Percentiles rank a stretch among this genome's conserved stretches.
Evolutionary conservation across 108 stramenopile species (phyloP).

Genomic region (Skeletonema costatum): DNA sequence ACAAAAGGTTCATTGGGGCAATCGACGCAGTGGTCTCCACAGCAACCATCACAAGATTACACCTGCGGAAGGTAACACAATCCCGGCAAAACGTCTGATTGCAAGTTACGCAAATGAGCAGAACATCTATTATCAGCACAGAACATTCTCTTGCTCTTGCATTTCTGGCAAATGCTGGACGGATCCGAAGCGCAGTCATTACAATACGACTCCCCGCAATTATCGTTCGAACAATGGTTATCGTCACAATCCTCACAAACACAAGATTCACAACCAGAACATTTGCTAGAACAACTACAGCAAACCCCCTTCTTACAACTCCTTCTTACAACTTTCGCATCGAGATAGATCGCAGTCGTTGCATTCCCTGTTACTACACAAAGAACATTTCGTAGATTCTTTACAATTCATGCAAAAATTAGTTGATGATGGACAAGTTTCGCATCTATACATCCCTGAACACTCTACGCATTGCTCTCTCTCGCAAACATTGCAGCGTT

Average conservation of each 20-base stretch:
- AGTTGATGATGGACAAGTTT: background rate
- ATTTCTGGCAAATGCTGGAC: background rate
- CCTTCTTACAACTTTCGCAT: background rate
- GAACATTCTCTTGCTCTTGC: background rate
- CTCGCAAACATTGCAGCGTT: background rate
- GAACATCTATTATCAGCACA: background rate
- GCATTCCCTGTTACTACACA: background rate
- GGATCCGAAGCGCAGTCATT: background rate
- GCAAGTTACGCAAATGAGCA: background rate
- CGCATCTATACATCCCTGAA: background rate
- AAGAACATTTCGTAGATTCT: background rate
- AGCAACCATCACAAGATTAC: background rate
- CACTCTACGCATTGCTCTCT: background rate
- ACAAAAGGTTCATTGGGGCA: background rate
- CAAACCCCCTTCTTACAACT: too few relatives aligned
- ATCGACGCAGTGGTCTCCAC: background rate
- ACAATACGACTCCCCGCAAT: too few relatives aligned
- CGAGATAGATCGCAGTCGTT: background rate
- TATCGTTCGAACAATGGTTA: background rate
- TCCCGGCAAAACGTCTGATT: background rate
- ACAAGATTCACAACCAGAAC: background rate
- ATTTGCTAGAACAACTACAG: background rate
- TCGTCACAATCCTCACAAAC: background rate
- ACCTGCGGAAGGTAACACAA: background rate
- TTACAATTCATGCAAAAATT: background rate